Evolutionary conservation across 2,329 filamentous ascomycete species (phyloP), one percentile per base, ranked within the genome.

Genomic region (Trichophyton benhamiae): DNA sequence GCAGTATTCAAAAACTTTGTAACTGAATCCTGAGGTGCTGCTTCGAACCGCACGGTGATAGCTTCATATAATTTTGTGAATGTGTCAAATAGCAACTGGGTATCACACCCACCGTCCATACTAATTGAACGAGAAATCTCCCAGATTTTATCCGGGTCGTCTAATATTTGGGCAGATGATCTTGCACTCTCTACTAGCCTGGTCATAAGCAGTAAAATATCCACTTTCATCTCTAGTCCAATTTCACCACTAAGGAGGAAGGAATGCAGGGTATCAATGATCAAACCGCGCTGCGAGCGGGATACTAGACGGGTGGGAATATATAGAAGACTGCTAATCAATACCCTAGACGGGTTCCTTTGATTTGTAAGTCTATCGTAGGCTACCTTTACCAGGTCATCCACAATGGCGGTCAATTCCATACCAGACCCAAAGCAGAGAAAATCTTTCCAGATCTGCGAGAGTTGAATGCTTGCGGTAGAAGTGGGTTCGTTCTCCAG

Each of bases 391-490:
- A 70, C 67, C 15, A 76, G 30, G 59, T 75, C 74, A 15, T 67
- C 67, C 11, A 71, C 72, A 58, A 75, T 67, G 11, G 62, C 64
- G 22, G 72, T 69, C 6, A 68, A 66, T 38, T 69, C 69, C 22
- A 75, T 68, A 22, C 76, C 67, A 61, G 75, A 76, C 49, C 75
- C 74, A 55, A 74, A 70, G 22, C 73, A 76, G 5, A 71, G 68
- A 36, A 76, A 66, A 46, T 68, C 69, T 33, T 68, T 66, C 75
- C 74, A 76, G 17, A 72, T 67, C 57, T 76, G 72, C 27, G 72
- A 65, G 57, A 76, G 71, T 11, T 64, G 62, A 44, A 22, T 17
- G 20, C 44, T 60, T 36, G 38, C 20, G 4, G 27, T 22, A 17
- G 44, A 20, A 3, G 27, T n/a, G 7, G 59, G 25, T 5, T 15